A percentile compares a stretch with the other conserved stretches of the same genome.
Evolutionary conservation across 2,329 filamentous ascomycete genomes (phyloP).

Genomic region (Monosporascus sp.): DNA sequence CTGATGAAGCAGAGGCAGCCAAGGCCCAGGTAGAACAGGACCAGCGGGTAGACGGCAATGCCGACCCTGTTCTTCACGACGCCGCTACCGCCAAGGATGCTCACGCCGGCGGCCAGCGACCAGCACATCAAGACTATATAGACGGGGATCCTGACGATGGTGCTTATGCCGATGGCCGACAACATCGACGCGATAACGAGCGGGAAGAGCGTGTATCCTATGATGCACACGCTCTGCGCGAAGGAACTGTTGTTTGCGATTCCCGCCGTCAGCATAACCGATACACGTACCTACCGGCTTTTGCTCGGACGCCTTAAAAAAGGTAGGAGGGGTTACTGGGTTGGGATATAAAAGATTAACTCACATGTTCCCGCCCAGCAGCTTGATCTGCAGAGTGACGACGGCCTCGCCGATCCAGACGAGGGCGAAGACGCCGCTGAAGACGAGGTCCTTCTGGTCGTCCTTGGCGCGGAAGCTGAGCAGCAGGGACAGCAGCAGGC

Average conservation of each 20-base stretch:
- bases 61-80: constrained; percentile 92
- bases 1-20: constrained; percentile 97
- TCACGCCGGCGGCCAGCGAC: constrained; percentile 92
- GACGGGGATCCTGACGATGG: constrained; percentile 80
- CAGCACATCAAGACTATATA: constrained; percentile 85
- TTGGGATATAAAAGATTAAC: constrained; percentile 30
- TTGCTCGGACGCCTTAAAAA: too few relatives aligned
- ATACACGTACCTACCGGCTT: constrained; percentile 4
- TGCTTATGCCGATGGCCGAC: constrained; percentile 73
- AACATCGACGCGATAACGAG: constrained; percentile 88
- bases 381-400: constrained; percentile 95
- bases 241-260: constrained; percentile 66
- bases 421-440: constrained; percentile 93
- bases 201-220: constrained; percentile 96
- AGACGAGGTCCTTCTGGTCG: constrained; percentile 81
- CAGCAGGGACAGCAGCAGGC: constrained; percentile 79
- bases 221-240: constrained; percentile 95
- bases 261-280: not conserved
- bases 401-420: constrained; percentile 96
- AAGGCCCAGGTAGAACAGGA: constrained; percentile 90
- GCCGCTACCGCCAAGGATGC: constrained; percentile 90
- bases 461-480: constrained; percentile 75
- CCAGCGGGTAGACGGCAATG: constrained; percentile 88
- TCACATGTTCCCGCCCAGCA: constrained; percentile 94
- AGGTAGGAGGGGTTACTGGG: not conserved